Evolutionary conservation across 768 basidiomycete species (phyloP), one percentile per base, ranked within the genome.

Genomic region (Coprinopsis cinerea): DNA sequence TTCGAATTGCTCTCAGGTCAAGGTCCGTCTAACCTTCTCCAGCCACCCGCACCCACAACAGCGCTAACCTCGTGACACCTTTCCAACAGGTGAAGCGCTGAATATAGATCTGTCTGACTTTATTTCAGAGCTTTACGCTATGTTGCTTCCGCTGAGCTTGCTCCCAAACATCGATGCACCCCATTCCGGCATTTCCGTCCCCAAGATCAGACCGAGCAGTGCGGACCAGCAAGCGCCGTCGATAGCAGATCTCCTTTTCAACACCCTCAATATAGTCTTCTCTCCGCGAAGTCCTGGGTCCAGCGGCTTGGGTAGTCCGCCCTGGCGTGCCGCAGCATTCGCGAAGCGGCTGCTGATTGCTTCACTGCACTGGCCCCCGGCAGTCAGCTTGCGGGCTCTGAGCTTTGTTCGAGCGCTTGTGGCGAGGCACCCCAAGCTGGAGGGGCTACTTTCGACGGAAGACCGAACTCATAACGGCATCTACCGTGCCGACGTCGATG

Each of bases 1-100:
- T 97, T 97, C 60, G 93, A 97, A 61, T 80, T 99, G 42, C 79
- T 98, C 35, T 88, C 90, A 11, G 96, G 96, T 23, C 96, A 99
- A 82, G 96, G 95, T 82, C 52, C 53, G 68, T 47, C 3, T 4
- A 32, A 44, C 30, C 20, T 24, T 35, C 27, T 52, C 17, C 32
- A 39, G n/a, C 45, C 46, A 25, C 47, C 35, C 30, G 28, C 34
- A 24, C 47, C 47, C 49, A 27, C n/a, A n/a, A n/a, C 35, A 48
- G 35, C 42, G 18, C 44, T 43, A 20, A 18, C 30, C 43, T 26
- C 37, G 17, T 20, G 39, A 32, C 41, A 27, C 57, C 49, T 49
- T 48, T 48, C 51, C 51, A 53, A 49, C 62, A 95, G 92, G 93
- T 51, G 96, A 99, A 70, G 91, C 95, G n/a, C 76, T 99, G 57